Percentiles rank a stretch among this genome's conserved stretches.
These are phyloP conservation scores for Penicillium sp. DNA, from an alignment of 2,329 filamentous ascomycete species.

Conservation along the genomic window DNA sequence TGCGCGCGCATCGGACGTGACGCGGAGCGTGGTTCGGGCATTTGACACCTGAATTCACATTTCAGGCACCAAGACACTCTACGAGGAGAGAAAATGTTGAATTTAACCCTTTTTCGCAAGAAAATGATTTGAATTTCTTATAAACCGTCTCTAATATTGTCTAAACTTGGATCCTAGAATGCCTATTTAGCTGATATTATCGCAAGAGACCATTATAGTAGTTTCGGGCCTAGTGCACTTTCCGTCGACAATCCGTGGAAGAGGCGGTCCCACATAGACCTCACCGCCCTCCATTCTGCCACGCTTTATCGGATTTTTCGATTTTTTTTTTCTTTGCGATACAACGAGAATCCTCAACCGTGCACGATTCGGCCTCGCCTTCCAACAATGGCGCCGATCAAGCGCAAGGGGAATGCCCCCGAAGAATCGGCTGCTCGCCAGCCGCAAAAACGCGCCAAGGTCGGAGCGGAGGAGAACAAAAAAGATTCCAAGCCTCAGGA, in stretches of 20 bases:
- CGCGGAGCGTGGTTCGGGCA: constrained; percentile 21
- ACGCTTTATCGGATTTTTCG: constrained; percentile 22
- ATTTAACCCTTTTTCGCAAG: no score
- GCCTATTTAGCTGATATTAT: background rate
- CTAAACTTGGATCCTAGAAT: background rate
- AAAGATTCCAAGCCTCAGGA: constrained; percentile 34
- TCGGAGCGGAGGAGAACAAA: constrained; percentile 35
- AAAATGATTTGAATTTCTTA: background rate
- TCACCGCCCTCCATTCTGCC: constrained; percentile 23
- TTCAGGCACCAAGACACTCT: constrained; percentile 7
- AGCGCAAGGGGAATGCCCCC: constrained; percentile 44
- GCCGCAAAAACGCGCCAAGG: constrained; percentile 42
- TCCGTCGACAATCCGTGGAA: background rate
- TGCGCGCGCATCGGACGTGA: constrained; percentile 26
- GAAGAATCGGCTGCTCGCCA: constrained; percentile 37
- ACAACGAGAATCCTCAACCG: constrained; percentile 26
- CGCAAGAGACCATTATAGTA: background rate
- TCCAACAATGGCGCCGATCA: constrained; percentile 44
- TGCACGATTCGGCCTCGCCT: constrained; percentile 24
- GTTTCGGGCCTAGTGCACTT: background rate
- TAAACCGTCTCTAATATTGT: background rate
- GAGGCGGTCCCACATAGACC: constrained; percentile 2
- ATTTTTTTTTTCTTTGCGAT: constrained; percentile 28
- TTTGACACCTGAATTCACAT: constrained; percentile 6
- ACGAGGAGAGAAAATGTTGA: background rate